A percentile compares a stretch with the other conserved stretches of the same genome.
phyloP scores from a whole-genome alignment of 352 stramenopile genomes.

The Plasmopara muralis region DNA sequence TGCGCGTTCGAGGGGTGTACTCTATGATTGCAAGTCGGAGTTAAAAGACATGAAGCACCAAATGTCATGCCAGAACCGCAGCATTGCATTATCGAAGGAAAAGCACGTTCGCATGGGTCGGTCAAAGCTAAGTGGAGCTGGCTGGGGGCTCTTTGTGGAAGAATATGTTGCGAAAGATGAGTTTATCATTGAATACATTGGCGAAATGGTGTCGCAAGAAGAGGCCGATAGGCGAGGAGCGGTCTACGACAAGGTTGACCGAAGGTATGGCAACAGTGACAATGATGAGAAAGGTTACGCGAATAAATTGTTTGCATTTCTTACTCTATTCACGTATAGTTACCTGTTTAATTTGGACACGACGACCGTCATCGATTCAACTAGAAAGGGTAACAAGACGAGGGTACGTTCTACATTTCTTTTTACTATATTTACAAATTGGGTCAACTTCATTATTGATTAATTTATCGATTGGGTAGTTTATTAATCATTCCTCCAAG shows the following conservation, averaged over 20 bases:
- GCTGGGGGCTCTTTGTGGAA: constrained; percentile 90
- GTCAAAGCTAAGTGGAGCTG: constrained; percentile 72
- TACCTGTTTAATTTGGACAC: constrained; percentile 94
- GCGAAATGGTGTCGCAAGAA: constrained; percentile 88
- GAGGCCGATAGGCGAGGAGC: constrained; percentile 85
- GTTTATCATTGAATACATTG: constrained; percentile 94
- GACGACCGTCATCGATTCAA: constrained; percentile 90
- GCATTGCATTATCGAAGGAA: constrained; percentile 37
- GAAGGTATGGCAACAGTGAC: constrained; percentile 34
- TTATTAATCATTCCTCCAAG: constrained; percentile 82
- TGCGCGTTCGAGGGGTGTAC: constrained; percentile 10
- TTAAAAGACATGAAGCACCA: constrained; percentile 16
- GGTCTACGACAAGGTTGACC: constrained; percentile 86
- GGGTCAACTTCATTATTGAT: constrained; percentile 1
- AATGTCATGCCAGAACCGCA: constrained; percentile 64
- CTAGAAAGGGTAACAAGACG: constrained; percentile 93
- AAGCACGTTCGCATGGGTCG: constrained; percentile 72
- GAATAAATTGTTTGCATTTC: background rate
- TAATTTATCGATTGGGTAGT: constrained; percentile 34
- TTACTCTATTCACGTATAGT: constrained; percentile 18
- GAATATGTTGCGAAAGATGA: constrained; percentile 86
- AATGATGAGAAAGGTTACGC: no score
- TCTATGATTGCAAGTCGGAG: constrained; percentile 13
- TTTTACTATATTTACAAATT: background rate
- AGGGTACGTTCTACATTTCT: constrained; percentile 35